A percentile compares a stretch with the other conserved stretches of the same genome.
Conservation (phyloP, 352 stramenopile genomes). For the Phytophthora pini region DNA sequence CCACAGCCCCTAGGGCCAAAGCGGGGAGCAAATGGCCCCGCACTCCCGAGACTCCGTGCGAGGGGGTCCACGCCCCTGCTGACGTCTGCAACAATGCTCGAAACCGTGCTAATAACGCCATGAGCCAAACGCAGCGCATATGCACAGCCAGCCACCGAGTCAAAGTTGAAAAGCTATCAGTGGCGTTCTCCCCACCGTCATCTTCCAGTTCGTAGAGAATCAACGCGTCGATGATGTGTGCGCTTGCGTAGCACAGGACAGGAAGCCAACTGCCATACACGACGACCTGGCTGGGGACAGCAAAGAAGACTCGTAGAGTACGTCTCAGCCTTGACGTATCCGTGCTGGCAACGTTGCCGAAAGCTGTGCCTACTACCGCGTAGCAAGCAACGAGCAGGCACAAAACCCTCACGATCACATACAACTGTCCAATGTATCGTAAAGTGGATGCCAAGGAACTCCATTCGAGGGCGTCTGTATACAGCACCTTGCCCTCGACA, state of each 20-base stretch:
- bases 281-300: constrained; percentile 54
- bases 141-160: constrained; percentile 48
- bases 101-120: constrained; percentile 49
- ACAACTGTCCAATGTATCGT: constrained; percentile 53
- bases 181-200: constrained; percentile 40
- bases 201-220: constrained; percentile 64
- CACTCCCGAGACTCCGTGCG: constrained; percentile 48
- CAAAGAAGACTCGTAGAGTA: constrained; percentile 49
- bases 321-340: constrained; percentile 15
- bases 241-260: constrained; percentile 53
- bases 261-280: constrained; percentile 64
- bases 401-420: constrained; percentile 46
- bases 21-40: constrained; percentile 49
- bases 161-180: constrained; percentile 42
- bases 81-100: constrained; percentile 59
- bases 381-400: constrained; percentile 44
- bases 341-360: neutral
- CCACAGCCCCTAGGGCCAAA: constrained; percentile 40
- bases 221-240: constrained; percentile 56
- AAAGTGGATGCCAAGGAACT: constrained; percentile 51
- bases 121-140: constrained; percentile 60
- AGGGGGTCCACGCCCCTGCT: constrained; percentile 53
- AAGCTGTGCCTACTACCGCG: constrained; percentile 23
- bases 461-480: constrained; percentile 65
- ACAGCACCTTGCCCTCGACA: constrained; percentile 56